A percentile compares a stretch with the other conserved stretches of the same genome.
Conservation (phyloP, 495 filamentous ascomycete genomes). For the Parathielavia appendiculata region DNA sequence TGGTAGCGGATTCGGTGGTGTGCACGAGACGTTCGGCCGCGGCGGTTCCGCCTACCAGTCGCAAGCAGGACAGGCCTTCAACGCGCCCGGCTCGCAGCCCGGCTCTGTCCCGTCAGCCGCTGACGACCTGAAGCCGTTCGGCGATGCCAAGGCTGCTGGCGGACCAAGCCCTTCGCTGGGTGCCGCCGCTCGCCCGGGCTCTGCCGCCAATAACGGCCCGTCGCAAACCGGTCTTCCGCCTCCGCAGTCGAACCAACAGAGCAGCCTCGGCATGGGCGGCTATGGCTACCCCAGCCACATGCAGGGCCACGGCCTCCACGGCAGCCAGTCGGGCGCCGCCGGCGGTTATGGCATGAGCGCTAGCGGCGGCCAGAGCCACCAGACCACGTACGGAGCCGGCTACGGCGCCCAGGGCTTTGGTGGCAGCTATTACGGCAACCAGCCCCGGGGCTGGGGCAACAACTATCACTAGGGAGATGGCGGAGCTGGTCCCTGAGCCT, state of each 20-base stretch:
- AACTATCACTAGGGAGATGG: conserved; percentile 54
- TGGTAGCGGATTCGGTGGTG: conserved; percentile 60
- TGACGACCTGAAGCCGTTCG: conserved; percentile 73
- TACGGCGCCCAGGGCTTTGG: conserved; percentile 54
- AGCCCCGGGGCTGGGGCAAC: conserved; percentile 59
- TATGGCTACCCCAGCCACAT: conserved; percentile 73
- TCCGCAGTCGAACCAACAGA: conserved; percentile 61
- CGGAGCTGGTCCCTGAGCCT: neutral
- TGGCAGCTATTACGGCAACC: conserved; percentile 50
- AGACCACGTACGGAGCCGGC: conserved; percentile 48
- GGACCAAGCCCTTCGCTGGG: conserved; percentile 82
- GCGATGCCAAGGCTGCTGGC: conserved; percentile 59
- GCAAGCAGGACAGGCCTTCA: conserved; percentile 64
- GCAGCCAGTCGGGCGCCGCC: conserved; percentile 55
- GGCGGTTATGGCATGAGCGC: conserved; percentile 65
- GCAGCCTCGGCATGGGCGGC: conserved; percentile 46
- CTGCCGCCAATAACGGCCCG: conserved; percentile 68
- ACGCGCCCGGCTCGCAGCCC: conserved; percentile 55
- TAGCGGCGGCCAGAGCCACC: conserved; percentile 60
- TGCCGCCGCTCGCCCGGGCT: conserved; percentile 76
- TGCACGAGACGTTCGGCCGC: conserved; percentile 76
- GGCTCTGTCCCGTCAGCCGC: conserved; percentile 42
- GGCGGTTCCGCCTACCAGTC: conserved; percentile 52
- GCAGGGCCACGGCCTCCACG: conserved; percentile 57
- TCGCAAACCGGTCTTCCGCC: conserved; percentile 66